Evolutionary conservation across 2,329 filamentous ascomycete genomes (phyloP).

Genomic region (Colletotrichum zoysiae): DNA sequence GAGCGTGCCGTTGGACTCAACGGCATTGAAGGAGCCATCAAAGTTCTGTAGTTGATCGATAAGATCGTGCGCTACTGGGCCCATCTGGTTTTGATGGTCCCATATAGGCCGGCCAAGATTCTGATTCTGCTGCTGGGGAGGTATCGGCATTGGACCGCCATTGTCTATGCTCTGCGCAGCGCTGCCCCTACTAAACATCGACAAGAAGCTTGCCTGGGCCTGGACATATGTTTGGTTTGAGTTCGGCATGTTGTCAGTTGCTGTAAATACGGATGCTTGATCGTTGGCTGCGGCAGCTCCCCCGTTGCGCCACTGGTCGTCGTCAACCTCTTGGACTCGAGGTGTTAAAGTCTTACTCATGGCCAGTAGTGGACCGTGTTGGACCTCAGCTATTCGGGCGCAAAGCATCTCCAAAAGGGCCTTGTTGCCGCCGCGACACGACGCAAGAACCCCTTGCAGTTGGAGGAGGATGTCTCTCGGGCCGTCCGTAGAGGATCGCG

Average conservation of each 20-base stretch:
- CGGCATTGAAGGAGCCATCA: constrained; percentile 34
- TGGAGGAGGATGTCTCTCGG: constrained; percentile 53
- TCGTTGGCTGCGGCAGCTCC: background rate
- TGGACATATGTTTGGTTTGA: constrained; percentile 13
- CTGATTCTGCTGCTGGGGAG: constrained; percentile 19
- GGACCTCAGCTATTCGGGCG: constrained; percentile 39
- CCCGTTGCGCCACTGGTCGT: constrained; percentile 28
- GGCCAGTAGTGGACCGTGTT: constrained; percentile 25
- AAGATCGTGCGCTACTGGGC: constrained; percentile 25
- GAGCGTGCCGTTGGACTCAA: constrained; percentile 34
- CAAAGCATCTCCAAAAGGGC: constrained; percentile 53
- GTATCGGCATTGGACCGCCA: background rate
- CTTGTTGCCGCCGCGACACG: constrained; percentile 58
- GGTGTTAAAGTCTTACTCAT: constrained; percentile 15
- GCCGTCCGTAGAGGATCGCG: constrained; percentile 27
- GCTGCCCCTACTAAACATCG: constrained; percentile 25
- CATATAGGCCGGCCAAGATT: constrained; percentile 21
- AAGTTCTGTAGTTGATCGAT: constrained; percentile 35
- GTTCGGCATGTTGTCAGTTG: constrained; percentile 1
- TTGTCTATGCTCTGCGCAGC: constrained; percentile 4
- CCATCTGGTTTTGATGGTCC: constrained; percentile 21
- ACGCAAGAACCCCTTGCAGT: constrained; percentile 56
- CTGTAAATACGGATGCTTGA: constrained; percentile 12
- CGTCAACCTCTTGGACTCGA: constrained; percentile 38
- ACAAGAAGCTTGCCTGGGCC: constrained; percentile 24